These are phyloP conservation scores for Ormosia emarginata DNA, from an alignment of 306 rosid species.

Conservation along the genomic window DNA sequence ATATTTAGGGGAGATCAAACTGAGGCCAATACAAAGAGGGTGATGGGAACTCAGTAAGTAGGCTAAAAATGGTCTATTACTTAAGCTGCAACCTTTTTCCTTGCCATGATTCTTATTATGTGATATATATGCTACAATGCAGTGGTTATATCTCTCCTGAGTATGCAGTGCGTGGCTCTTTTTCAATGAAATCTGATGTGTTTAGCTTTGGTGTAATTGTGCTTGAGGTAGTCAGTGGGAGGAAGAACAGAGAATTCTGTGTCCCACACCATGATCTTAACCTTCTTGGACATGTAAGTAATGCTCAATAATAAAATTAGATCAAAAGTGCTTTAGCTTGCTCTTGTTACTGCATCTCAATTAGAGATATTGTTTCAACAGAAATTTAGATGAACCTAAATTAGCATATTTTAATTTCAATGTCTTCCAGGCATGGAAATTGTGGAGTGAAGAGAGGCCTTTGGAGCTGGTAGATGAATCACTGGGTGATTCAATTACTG, in stretches of 20 bases:
- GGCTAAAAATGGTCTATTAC: too few species aligned
- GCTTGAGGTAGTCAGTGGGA: conserved; percentile 10
- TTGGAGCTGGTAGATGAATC: background rate
- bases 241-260: background rate
- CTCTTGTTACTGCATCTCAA: too few species aligned
- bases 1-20: background rate
- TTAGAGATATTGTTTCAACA: too few species aligned
- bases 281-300: conserved; percentile 1
- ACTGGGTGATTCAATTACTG: too few species aligned
- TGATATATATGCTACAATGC: too few species aligned
- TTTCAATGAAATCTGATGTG: background rate
- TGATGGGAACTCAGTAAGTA: conserved; percentile 8
- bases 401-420: too few species aligned
- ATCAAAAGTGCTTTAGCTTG: too few species aligned
- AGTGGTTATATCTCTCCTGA: conserved; percentile 28
- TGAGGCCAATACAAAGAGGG: background rate
- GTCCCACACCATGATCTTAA: background rate
- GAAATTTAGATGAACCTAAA: too few species aligned
- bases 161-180: background rate
- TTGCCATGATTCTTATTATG: too few species aligned
- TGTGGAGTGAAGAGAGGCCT: conserved; percentile 11
- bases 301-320: too few species aligned
- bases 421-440: conserved; percentile 13
- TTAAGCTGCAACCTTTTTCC: too few species aligned
- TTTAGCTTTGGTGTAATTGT: conserved; percentile 5